Evolutionary conservation across 495 filamentous ascomycete genomes (phyloP), one percentile per base, ranked within the genome.

Genomic region (Parmelia sp.): DNA sequence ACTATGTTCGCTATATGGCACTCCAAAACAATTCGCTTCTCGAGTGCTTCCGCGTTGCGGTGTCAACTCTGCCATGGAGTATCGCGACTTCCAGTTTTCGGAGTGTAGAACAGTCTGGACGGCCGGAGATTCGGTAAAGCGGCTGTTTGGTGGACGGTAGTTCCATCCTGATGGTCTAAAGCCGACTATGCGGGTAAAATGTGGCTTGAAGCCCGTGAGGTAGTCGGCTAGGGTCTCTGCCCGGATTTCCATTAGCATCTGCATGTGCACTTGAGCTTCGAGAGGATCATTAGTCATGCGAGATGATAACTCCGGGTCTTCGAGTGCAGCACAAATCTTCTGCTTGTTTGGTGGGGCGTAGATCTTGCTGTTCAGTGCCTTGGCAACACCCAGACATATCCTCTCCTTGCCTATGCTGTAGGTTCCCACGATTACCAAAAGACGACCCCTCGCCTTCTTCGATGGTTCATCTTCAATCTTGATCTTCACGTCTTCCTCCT

Each of bases 401-500:
- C 91, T 87, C 74, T 99, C 94, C 77, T 99, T 99, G 74, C 94
- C 94, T 68, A 99, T 99, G 65, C 86, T 90, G 77, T 99, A 99
- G 4, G 94, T 99, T 61, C 94, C 94, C 66, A 96, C 91, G 12
- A 99, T 84, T 25, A 99, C 89, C 3, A 99, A 82, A 11, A 99
- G 82, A 27, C 90, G 86, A 51, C 85, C 86, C n/a, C 76, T 72
- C 57, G 71, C 40, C 31, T 74, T 73, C 53, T 58, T 66, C 14
- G 61, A 39, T 61, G 23, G 19, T 42, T 69, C 71, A 61, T n/a
- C 63, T 66, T 49, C 62, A 23, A 61, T 68, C 63, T 73, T 71
- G 56, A 73, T 72, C 42, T 70, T 60, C 33, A 73, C 68, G 12
- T 69, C 71, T 12, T 69, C 68, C 56, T 75, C 72, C 15, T 71